Conservation (phyloP, 129 eudicot genomes). For the Sambucus nigra region DNA sequence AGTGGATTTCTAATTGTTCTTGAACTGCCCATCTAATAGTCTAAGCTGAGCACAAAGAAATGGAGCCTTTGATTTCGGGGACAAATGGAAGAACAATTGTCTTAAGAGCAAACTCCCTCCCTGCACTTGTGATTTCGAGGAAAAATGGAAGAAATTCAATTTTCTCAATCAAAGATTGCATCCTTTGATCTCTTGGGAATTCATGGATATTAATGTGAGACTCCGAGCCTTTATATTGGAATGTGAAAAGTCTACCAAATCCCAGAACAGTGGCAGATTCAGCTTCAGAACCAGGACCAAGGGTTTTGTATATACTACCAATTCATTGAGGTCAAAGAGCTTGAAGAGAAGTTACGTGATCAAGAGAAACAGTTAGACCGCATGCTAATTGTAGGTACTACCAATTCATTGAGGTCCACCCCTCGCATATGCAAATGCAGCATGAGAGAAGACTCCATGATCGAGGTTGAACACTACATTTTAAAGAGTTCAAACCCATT, state of each 20-base stretch:
- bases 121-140: slow-evolving; percentile 61
- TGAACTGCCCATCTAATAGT: slow-evolving; percentile 89
- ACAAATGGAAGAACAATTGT: too few species aligned
- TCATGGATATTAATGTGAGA: slow-evolving; percentile 74
- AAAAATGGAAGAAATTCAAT: slow-evolving; percentile 76
- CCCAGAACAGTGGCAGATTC: slow-evolving; percentile 51
- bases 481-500: too few species aligned
- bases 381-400: too few species aligned
- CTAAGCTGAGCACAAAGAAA: slow-evolving; percentile 93
- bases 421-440: too few species aligned
- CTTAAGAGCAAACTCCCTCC: slow-evolving; percentile 47
- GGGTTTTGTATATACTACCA: slow-evolving; percentile 49
- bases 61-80: too few species aligned
- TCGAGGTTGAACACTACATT: too few species aligned
- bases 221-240: slow-evolving; percentile 79
- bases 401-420: too few species aligned
- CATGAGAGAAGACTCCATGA: too few species aligned
- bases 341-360: too few species aligned
- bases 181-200: slow-evolving; percentile 53
- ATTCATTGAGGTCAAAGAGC: too few species aligned
- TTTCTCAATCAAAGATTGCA: slow-evolving; percentile 51
- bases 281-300: slow-evolving; percentile 68
- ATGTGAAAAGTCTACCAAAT: slow-evolving; percentile 77
- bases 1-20: slow-evolving; percentile 75
- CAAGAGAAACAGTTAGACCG: too few species aligned